Base-by-base conservation (phyloP, 345 rosid genomes). In the Tarenaya hassleriana region DNA sequence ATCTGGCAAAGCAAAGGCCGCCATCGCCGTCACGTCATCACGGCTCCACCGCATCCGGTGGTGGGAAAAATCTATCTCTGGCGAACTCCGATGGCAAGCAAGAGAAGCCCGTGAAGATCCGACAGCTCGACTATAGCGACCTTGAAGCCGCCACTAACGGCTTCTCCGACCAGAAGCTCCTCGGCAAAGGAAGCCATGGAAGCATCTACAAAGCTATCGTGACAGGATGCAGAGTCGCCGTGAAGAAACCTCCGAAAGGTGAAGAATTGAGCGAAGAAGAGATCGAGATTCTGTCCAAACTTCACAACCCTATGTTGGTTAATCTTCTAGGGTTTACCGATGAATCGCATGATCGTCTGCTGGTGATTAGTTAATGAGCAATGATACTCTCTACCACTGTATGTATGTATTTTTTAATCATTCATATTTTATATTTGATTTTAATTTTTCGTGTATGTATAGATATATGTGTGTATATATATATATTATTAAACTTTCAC, bases 371-470 rank as follows among this genome's bases (percentile, higher is more conserved):
- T 92, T 78, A 52, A 92, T 92, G 98, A 61, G 75, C 17, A 88
- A 92, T 65, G 98, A 97, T n/a, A 88, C 94, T 19, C 65, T 92
- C 20, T 88, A 92, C n/a, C n/a, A n/a, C n/a, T n/a, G n/a, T n/a
- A n/a, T n/a, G n/a, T n/a, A n/a, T n/a, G n/a, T n/a, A n/a, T n/a
- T n/a, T n/a, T n/a, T n/a, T n/a, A n/a, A n/a, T n/a, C n/a, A n/a
- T n/a, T n/a, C n/a, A n/a, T n/a, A n/a, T n/a, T n/a, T n/a, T n/a
- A n/a, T n/a, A n/a, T n/a, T n/a, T n/a, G n/a, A n/a, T n/a, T n/a
- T n/a, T n/a, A n/a, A n/a, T n/a, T n/a, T n/a, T n/a, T n/a, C n/a
- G n/a, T n/a, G n/a, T n/a, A n/a, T n/a, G n/a, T n/a, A n/a, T n/a
- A n/a, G n/a, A n/a, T n/a, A n/a, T n/a, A n/a, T n/a, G n/a, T n/a